Conservation (phyloP, 192 early-diverging fungal species). For the Phlyctochytrium arcticum region DNA sequence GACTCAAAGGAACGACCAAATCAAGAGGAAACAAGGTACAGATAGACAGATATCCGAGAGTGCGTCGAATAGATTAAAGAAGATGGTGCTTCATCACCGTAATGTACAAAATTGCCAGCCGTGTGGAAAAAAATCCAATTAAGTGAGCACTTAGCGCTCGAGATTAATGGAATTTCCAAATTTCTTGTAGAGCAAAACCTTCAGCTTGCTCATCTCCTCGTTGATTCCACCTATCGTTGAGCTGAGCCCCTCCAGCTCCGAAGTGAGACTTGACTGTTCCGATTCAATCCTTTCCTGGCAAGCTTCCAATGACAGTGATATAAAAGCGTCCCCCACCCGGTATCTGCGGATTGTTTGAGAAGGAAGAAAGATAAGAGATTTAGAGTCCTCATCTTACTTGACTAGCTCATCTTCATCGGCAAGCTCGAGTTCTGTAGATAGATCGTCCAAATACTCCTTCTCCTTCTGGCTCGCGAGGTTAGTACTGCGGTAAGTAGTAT, state of each 20-base stretch:
- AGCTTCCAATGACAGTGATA: slow-evolving; percentile 63
- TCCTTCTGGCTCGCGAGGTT: slow-evolving; percentile 61
- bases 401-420: slow-evolving; percentile 87
- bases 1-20: no score
- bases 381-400: slow-evolving; percentile 37
- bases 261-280: slow-evolving; percentile 56
- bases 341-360: slow-evolving; percentile 45
- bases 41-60: no score
- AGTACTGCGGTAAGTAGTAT: no score
- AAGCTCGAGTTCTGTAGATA: slow-evolving; percentile 87
- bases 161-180: slow-evolving; percentile 96
- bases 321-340: slow-evolving; percentile 87
- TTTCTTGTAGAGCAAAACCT: slow-evolving; percentile 80
- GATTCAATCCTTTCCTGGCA: slow-evolving; percentile 68
- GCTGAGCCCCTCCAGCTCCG: slow-evolving; percentile 60
- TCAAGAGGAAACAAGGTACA: no score
- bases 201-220: slow-evolving; percentile 78
- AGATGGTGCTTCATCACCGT: no score
- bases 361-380: neutral
- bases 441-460: slow-evolving; percentile 91
- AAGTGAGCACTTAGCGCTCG: slow-evolving; percentile 62
- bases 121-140: no score
- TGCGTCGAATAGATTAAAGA: no score
- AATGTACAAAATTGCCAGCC: no score
- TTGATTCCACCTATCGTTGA: slow-evolving; percentile 54